phyloP scores from a whole-genome alignment of 2,329 filamentous ascomycete species.

The Nigrograna mackinnonii region DNA sequence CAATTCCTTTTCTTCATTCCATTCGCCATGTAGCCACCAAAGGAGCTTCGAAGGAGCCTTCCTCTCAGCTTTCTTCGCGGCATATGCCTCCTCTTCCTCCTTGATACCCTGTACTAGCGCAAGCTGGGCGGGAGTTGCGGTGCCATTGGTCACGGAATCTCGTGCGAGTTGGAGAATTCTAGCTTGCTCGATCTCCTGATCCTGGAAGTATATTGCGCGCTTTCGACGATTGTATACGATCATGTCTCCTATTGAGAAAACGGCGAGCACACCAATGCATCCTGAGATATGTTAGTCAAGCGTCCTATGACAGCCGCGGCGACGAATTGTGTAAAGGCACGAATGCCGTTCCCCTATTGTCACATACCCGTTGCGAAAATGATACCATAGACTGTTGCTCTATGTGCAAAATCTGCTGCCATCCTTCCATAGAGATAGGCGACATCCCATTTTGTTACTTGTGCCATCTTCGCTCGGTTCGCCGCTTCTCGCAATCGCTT shows the following conservation, averaged over 20 bases:
- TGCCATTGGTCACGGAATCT: slow-evolving; percentile 45
- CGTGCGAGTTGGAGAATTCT: slow-evolving; percentile 49
- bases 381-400: slow-evolving; percentile 61
- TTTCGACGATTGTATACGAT: slow-evolving; percentile 69
- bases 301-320: slow-evolving; percentile 1
- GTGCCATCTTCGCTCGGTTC: slow-evolving; percentile 49
- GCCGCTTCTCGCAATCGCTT: slow-evolving; percentile 55
- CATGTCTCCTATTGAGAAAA: slow-evolving; percentile 68
- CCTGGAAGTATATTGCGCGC: slow-evolving; percentile 62
- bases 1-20: slow-evolving; percentile 40
- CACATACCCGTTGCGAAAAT: slow-evolving; percentile 66
- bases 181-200: slow-evolving; percentile 52
- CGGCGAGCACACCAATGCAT: slow-evolving; percentile 62
- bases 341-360: slow-evolving; percentile 1
- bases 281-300: slow-evolving; percentile 43
- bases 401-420: slow-evolving; percentile 63
- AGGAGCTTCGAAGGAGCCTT: slow-evolving; percentile 32
- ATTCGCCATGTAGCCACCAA: slow-evolving; percentile 41
- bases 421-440: slow-evolving; percentile 39
- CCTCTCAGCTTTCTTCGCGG: slow-evolving; percentile 36
- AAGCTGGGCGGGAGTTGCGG: slow-evolving; percentile 55
- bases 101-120: slow-evolving; percentile 61
- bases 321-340: not conserved
- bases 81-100: slow-evolving; percentile 60
- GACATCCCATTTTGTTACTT: slow-evolving; percentile 58